Evolutionary conservation across 805 yeast species (phyloP).

Genomic region (Metschnikowia kofuensis): DNA sequence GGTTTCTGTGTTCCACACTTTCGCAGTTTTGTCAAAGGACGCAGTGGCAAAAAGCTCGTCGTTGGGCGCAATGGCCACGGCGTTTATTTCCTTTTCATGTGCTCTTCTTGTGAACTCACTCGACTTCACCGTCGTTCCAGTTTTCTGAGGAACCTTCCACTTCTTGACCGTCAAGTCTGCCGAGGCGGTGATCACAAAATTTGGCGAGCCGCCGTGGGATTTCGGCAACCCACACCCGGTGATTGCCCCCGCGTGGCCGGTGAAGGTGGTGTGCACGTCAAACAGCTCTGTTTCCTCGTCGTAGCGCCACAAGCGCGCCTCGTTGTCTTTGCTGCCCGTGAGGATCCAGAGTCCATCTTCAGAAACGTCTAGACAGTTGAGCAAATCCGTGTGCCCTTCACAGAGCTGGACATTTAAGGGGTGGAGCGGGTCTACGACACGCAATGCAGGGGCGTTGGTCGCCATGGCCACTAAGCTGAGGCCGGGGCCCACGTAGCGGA

Average conservation of each 20-base stretch:
- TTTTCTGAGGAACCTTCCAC: constrained; percentile 69
- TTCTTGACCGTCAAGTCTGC: constrained; percentile 81
- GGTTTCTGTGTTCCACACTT: constrained; percentile 80
- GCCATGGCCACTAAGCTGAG: constrained; percentile 70
- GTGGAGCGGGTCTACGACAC: constrained; percentile 63
- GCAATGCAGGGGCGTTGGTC: constrained; percentile 85
- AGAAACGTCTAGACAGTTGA: constrained; percentile 76
- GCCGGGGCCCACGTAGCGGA: constrained; percentile 70
- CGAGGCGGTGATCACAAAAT: constrained; percentile 76
- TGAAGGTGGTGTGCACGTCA: constrained; percentile 56
- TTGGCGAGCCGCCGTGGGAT: constrained; percentile 46
- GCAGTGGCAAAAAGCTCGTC: constrained; percentile 89
- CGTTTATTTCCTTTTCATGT: constrained; percentile 93
- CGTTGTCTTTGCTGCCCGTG: constrained; percentile 86
- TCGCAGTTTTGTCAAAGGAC: constrained; percentile 88
- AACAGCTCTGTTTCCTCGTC: constrained; percentile 40
- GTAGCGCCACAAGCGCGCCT: constrained; percentile 80
- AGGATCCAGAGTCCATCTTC: constrained; percentile 86
- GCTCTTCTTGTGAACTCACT: constrained; percentile 92
- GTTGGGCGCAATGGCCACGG: constrained; percentile 86
- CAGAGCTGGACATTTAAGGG: constrained; percentile 61
- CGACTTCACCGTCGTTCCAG: constrained; percentile 40
- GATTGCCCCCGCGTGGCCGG: constrained; percentile 86
- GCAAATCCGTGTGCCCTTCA: constrained; percentile 83
- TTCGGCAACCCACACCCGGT: constrained; percentile 78